phyloP scores from a whole-genome alignment of 2,329 filamentous ascomycete species.

The Acrocalymma vagum region DNA sequence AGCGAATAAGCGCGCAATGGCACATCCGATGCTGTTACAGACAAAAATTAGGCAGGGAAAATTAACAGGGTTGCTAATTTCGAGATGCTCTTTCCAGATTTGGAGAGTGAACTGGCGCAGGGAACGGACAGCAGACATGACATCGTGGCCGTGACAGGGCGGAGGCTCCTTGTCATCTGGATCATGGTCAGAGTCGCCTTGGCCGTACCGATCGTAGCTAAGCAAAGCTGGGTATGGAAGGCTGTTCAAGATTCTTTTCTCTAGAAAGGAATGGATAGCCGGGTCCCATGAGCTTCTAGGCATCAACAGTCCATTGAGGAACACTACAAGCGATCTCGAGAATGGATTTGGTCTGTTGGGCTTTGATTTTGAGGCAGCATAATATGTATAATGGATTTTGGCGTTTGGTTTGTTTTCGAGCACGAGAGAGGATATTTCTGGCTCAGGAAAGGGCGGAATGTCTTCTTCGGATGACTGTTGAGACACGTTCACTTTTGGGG shows the following conservation, averaged over 20 bases:
- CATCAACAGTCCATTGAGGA: slow-evolving; percentile 54
- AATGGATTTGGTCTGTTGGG: slow-evolving; percentile 39
- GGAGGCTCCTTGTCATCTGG: slow-evolving; percentile 42
- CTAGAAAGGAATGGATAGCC: slow-evolving; percentile 39
- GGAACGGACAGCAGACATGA: slow-evolving; percentile 53
- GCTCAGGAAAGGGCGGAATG: slow-evolving; percentile 35
- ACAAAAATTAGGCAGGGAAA: slow-evolving; percentile 54
- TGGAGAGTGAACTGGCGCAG: slow-evolving; percentile 55
- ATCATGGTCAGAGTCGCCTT: slow-evolving; percentile 62
- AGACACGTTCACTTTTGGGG: too few species aligned
- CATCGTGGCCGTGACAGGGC: slow-evolving; percentile 58
- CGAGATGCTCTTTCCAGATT: slow-evolving; percentile 45
- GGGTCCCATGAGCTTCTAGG: slow-evolving; percentile 51
- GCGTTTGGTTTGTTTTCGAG: slow-evolving; percentile 40
- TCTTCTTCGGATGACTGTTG: slow-evolving; percentile 38
- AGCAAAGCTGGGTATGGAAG: slow-evolving; percentile 54
- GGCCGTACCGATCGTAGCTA: slow-evolving; percentile 67
- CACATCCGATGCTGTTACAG: slow-evolving; percentile 63
- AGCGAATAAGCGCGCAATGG: slow-evolving; percentile 62
- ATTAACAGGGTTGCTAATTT: slow-evolving; percentile 40
- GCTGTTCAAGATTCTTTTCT: slow-evolving; percentile 30
- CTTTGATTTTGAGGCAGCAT: slow-evolving; percentile 34
- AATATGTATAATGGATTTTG: slow-evolving; percentile 44
- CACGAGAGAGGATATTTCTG: slow-evolving; percentile 35
- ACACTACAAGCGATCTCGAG: slow-evolving; percentile 50